These are phyloP conservation scores for Pleodorina starrii DNA, from an alignment of 139 green algal species.

Conservation along the genomic window DNA sequence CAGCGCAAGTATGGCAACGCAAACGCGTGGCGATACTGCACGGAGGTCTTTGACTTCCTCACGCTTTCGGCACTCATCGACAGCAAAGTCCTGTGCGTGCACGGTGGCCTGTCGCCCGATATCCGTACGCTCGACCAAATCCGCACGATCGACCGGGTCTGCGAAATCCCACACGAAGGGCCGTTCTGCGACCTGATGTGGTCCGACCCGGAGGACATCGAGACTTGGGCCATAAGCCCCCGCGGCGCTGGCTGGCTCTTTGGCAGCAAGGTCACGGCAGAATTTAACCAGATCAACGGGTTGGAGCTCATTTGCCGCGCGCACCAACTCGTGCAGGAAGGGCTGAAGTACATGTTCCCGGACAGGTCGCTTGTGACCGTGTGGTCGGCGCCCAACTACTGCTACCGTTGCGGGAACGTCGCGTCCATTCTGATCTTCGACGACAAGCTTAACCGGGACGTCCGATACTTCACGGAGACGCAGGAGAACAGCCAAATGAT, in stretches of 20 bases:
- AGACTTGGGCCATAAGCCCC: slow-evolving; percentile 95
- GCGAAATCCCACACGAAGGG: slow-evolving; percentile 98
- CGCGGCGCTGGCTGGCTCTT: slow-evolving; percentile 98
- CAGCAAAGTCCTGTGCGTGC: slow-evolving; percentile 94
- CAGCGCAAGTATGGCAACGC: slow-evolving; percentile 98
- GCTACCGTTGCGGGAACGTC: slow-evolving; percentile 99
- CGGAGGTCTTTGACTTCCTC: slow-evolving; percentile 99
- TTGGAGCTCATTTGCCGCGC: slow-evolving; percentile 97
- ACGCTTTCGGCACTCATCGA: slow-evolving; percentile 92
- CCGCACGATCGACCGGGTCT: slow-evolving; percentile 96
- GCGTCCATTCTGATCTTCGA: slow-evolving; percentile 97
- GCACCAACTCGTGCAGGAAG: slow-evolving; percentile 95
- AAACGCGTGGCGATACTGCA: slow-evolving; percentile 99
- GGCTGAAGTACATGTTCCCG: slow-evolving; percentile 98
- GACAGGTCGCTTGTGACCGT: slow-evolving; percentile 92
- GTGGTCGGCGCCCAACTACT: slow-evolving; percentile 99
- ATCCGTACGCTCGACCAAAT: slow-evolving; percentile 96
- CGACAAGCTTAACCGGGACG: slow-evolving; percentile 88
- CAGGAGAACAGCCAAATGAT: slow-evolving; percentile 94
- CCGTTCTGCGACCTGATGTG: slow-evolving; percentile 99
- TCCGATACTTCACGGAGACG: slow-evolving; percentile 95
- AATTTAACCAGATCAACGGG: slow-evolving; percentile 98
- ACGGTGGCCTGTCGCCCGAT: slow-evolving; percentile 96
- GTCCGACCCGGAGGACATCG: slow-evolving; percentile 99
- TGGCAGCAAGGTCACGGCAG: slow-evolving; percentile 89